Percentiles rank a stretch among this genome's conserved stretches.
These are phyloP conservation scores for Ogataea pini DNA, from an alignment of 805 yeast genomes.

Conservation along the genomic window DNA sequence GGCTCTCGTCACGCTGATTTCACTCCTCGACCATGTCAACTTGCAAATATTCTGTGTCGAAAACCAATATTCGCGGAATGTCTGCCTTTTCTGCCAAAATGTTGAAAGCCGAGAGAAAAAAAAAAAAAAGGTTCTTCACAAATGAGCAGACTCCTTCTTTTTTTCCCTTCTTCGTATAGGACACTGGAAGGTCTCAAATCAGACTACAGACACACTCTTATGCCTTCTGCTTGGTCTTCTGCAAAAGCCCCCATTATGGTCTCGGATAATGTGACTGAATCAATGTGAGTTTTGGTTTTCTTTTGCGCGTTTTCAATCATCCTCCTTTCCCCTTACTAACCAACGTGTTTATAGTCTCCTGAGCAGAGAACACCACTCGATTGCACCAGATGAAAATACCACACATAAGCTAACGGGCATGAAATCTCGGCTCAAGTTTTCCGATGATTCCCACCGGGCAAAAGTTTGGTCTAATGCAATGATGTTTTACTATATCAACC, in stretches of 20 bases:
- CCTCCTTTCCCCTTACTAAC: not conserved
- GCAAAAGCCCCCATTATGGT: not conserved
- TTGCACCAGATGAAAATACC: slow-evolving; percentile 30
- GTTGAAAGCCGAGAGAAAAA: not conserved
- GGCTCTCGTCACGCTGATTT: too few species aligned
- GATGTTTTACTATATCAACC: slow-evolving; percentile 32
- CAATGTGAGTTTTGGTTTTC: slow-evolving; percentile 19
- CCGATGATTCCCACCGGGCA: slow-evolving; percentile 32
- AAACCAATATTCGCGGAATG: slow-evolving; percentile 13
- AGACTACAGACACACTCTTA: not conserved
- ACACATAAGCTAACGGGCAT: slow-evolving; percentile 29
- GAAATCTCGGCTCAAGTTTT: slow-evolving; percentile 27
- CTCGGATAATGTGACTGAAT: slow-evolving; percentile 20
- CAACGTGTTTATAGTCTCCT: slow-evolving; percentile 17
- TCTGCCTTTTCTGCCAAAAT: slow-evolving; percentile 19
- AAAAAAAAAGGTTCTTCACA: slow-evolving; percentile 1
- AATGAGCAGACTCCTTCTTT: not conserved
- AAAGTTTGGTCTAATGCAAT: slow-evolving; percentile 32
- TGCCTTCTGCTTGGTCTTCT: not conserved
- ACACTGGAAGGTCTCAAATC: too few species aligned
- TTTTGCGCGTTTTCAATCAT: not conserved
- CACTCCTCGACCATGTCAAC: too few species aligned
- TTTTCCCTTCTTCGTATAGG: not conserved
- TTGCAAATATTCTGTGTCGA: slow-evolving; percentile 4
- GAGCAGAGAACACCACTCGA: slow-evolving; percentile 25